These are phyloP conservation scores for Heterococcus sp. DNA, from an alignment of 108 stramenopile species.

Conservation along the genomic window DNA sequence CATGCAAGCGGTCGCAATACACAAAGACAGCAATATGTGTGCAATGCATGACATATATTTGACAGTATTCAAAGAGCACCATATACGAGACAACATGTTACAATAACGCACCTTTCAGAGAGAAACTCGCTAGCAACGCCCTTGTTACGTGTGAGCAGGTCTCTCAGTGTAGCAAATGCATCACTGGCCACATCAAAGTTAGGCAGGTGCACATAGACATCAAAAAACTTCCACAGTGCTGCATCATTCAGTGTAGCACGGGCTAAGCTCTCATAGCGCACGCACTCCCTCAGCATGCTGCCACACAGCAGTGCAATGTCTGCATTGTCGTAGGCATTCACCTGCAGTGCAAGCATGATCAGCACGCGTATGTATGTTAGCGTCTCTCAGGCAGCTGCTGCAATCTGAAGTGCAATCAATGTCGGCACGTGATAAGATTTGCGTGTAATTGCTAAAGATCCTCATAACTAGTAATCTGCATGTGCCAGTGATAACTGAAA, in stretches of 20 bases:
- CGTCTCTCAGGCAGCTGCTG: too few relatives aligned
- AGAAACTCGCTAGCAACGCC: constrained; percentile 54
- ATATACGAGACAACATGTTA: constrained; percentile 13
- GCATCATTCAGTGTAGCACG: constrained; percentile 28
- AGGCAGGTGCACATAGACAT: constrained; percentile 50
- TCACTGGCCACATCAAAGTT: constrained; percentile 63
- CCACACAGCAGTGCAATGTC: constrained; percentile 53
- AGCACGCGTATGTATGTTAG: too few relatives aligned
- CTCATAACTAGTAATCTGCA: too few relatives aligned
- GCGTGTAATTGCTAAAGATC: too few relatives aligned
- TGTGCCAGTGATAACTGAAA: too few relatives aligned
- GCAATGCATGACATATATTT: too few relatives aligned
- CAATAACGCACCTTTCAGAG: constrained; percentile 26
- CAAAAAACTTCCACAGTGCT: constrained; percentile 54
- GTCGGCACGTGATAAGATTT: too few relatives aligned
- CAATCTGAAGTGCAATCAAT: too few relatives aligned
- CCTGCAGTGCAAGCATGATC: too few relatives aligned
- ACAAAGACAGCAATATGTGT: too few relatives aligned
- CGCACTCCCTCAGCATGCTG: constrained; percentile 55
- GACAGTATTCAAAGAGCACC: not conserved
- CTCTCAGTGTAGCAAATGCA: constrained; percentile 52
- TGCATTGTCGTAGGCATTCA: constrained; percentile 45
- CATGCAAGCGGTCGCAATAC: too few relatives aligned
- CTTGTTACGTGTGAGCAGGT: constrained; percentile 56
- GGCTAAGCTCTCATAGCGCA: constrained; percentile 42